phyloP scores from a whole-genome alignment of 1,284 basidiomycete genomes.

The Pyrrhoderma noxium region DNA sequence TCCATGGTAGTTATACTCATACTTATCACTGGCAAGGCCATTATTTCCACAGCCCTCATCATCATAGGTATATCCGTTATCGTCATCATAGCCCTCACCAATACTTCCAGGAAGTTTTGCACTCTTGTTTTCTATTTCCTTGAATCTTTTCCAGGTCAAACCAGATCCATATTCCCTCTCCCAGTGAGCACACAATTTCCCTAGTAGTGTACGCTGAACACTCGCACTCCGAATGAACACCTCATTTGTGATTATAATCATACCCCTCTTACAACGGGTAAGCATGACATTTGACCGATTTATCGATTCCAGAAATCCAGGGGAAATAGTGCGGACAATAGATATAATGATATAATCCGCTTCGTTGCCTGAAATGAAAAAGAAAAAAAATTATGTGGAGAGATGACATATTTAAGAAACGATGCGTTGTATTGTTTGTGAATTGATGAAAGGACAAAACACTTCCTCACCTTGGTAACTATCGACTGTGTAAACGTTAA shows the following conservation, averaged over 20 bases:
- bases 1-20: too few relatives aligned
- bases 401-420: not conserved
- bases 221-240: constrained; percentile 27
- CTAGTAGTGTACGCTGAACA: constrained; percentile 31
- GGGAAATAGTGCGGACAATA: constrained; percentile 33
- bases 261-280: constrained; percentile 37
- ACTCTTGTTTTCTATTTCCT: constrained; percentile 9
- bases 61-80: not conserved
- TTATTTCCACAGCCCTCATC: too few relatives aligned
- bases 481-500: constrained; percentile 46
- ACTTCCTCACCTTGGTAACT: constrained; percentile 38
- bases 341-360: constrained; percentile 38
- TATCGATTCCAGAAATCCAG: constrained; percentile 35
- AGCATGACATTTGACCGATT: constrained; percentile 42
- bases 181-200: constrained; percentile 25
- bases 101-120: not conserved
- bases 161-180: constrained; percentile 7
- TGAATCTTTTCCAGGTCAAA: constrained; percentile 22
- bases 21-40: too few relatives aligned
- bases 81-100: not conserved
- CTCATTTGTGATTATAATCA: constrained; percentile 35
- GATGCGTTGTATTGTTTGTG: not conserved
- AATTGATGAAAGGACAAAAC: not conserved
- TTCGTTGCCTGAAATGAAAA: constrained; percentile 33
- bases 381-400: not conserved